These are phyloP conservation scores for Coprinellus aureogranulatus DNA, from an alignment of 768 basidiomycete species.

Conservation along the genomic window DNA sequence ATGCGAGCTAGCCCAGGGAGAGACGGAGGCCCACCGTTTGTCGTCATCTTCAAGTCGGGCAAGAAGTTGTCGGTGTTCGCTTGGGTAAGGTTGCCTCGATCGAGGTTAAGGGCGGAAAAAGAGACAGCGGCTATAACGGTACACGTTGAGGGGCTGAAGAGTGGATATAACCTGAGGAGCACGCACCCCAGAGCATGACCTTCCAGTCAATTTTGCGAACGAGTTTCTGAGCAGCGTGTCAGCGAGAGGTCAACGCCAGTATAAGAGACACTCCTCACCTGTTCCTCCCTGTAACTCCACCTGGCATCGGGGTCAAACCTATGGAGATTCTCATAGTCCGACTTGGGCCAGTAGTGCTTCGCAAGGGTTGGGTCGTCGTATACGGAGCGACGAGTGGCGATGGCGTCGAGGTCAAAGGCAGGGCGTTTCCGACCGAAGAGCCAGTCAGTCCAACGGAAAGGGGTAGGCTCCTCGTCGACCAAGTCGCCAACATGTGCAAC, in stretches of 20 bases:
- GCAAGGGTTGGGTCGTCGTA: constrained; percentile 50
- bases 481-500: constrained; percentile 23
- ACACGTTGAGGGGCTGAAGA: not conserved
- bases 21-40: constrained; percentile 29
- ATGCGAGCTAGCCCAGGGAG: not conserved
- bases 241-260: not conserved
- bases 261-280: constrained; percentile 2
- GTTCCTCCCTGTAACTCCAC: constrained; percentile 61
- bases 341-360: constrained; percentile 47
- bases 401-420: constrained; percentile 32
- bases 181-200: constrained; percentile 48
- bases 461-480: constrained; percentile 34
- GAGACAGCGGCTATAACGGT: constrained; percentile 40
- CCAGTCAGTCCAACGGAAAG: constrained; percentile 34
- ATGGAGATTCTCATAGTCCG: constrained; percentile 52
- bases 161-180: too few species aligned
- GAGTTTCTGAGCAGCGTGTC: constrained; percentile 22
- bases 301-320: constrained; percentile 56
- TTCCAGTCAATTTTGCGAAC: constrained; percentile 61
- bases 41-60: constrained; percentile 51
- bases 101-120: constrained; percentile 57
- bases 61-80: constrained; percentile 61
- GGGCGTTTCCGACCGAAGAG: constrained; percentile 28
- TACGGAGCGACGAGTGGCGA: constrained; percentile 50
- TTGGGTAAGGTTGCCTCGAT: constrained; percentile 52